These are phyloP conservation scores for Davidsoniella australis DNA, from an alignment of 2,329 filamentous ascomycete genomes.

Conservation along the genomic window DNA sequence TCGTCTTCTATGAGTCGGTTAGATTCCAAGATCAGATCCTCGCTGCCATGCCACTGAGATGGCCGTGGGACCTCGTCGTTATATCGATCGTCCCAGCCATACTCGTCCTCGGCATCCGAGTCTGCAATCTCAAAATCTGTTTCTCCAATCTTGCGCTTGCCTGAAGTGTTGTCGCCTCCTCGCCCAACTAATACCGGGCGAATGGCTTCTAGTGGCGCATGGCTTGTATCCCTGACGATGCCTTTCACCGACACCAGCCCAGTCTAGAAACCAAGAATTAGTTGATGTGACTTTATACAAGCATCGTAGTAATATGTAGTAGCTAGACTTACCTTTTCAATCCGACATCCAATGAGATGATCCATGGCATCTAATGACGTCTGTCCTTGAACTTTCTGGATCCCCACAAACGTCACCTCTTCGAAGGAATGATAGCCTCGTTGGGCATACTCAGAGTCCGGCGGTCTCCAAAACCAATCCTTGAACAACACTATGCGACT, in stretches of 20 bases:
- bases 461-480: slow-evolving; percentile 44
- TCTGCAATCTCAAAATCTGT: slow-evolving; percentile 32
- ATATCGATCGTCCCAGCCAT: slow-evolving; percentile 54
- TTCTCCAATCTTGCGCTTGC: slow-evolving; percentile 43
- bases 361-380: slow-evolving; percentile 23
- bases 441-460: neutral
- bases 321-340: slow-evolving; percentile 27
- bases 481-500: slow-evolving; percentile 62
- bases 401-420: slow-evolving; percentile 21
- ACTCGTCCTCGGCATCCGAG: slow-evolving; percentile 49
- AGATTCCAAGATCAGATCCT: slow-evolving; percentile 40
- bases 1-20: slow-evolving; percentile 18
- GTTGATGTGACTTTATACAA: neutral
- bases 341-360: slow-evolving; percentile 30
- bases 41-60: slow-evolving; percentile 52
- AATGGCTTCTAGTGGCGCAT: too few relatives aligned
- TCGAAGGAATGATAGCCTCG: slow-evolving; percentile 2
- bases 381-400: slow-evolving; percentile 48
- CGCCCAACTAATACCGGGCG: too few relatives aligned
- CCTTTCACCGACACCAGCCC: slow-evolving; percentile 14
- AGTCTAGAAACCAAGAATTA: neutral
- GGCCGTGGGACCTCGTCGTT: slow-evolving; percentile 40
- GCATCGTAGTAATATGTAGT: neutral
- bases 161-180: slow-evolving; percentile 13
- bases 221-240: slow-evolving; percentile 7